Evolutionary conservation across 768 basidiomycete genomes (phyloP).

Genomic region (Suillus tomentosus): DNA sequence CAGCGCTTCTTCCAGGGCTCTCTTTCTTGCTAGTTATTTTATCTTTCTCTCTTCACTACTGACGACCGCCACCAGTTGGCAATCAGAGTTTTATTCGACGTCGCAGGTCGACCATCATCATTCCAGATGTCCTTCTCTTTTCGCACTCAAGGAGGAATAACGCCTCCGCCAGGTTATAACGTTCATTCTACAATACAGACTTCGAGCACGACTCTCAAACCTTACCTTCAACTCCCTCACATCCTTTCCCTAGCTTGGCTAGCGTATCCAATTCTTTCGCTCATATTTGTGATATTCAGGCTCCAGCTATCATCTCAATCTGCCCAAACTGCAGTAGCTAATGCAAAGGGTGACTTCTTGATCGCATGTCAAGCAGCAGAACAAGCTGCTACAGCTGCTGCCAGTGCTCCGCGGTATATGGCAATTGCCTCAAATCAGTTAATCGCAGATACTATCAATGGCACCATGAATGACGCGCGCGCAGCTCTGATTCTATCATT

Average conservation of each 20-base stretch:
- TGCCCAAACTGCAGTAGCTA: slow-evolving; percentile 65
- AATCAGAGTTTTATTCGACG: slow-evolving; percentile 21
- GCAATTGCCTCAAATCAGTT: slow-evolving; percentile 83
- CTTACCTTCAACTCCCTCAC: slow-evolving; percentile 83
- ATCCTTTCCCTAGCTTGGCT: slow-evolving; percentile 89
- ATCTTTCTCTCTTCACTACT: slow-evolving; percentile 15
- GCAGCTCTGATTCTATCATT: slow-evolving; percentile 71
- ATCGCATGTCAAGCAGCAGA: slow-evolving; percentile 87
- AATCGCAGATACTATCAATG: slow-evolving; percentile 78
- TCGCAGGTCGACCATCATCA: slow-evolving; percentile 40
- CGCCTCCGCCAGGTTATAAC: slow-evolving; percentile 62
- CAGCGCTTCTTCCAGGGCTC: slow-evolving; percentile 19
- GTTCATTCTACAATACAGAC: slow-evolving; percentile 39
- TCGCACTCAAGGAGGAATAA: slow-evolving; percentile 28
- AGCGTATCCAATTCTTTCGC: slow-evolving; percentile 86
- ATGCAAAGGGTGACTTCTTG: slow-evolving; percentile 75
- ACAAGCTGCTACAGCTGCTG: slow-evolving; percentile 75
- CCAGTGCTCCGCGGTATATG: slow-evolving; percentile 88
- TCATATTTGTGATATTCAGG: slow-evolving; percentile 85
- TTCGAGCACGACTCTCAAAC: slow-evolving; percentile 52
- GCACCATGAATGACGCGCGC: slow-evolving; percentile 73
- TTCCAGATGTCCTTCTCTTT: slow-evolving; percentile 32
- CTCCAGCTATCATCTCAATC: slow-evolving; percentile 72
- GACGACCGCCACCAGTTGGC: slow-evolving; percentile 14
- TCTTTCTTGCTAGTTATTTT: slow-evolving; percentile 6